Conservation (phyloP, 2,329 filamentous ascomycete genomes). For the Setomelanomma holmii region DNA sequence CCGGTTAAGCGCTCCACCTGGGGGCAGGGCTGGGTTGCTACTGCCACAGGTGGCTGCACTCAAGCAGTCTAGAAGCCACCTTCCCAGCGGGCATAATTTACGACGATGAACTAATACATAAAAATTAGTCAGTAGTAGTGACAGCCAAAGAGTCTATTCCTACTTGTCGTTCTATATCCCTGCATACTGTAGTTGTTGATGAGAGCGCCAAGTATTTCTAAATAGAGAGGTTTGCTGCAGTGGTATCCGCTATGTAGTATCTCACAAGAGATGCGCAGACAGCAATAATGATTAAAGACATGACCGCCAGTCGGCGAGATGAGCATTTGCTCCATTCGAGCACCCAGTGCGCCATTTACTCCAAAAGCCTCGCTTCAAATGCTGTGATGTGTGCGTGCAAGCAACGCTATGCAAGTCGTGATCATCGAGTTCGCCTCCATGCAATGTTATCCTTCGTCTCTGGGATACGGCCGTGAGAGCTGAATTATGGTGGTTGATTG, state of each 20-base stretch:
- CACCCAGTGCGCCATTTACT: slow-evolving; percentile 11
- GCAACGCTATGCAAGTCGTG: slow-evolving; percentile 49
- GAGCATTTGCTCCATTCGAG: background rate
- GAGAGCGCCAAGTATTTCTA: too few species aligned
- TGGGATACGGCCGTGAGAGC: slow-evolving; percentile 15
- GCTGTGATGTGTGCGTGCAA: slow-evolving; percentile 31
- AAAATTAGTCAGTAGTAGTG: too few species aligned
- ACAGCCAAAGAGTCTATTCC: background rate
- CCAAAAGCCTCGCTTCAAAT: slow-evolving; percentile 24
- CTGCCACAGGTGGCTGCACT: too few species aligned
- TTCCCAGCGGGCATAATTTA: too few species aligned
- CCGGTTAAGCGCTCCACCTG: too few species aligned
- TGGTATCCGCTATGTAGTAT: background rate
- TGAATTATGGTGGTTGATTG: slow-evolving; percentile 5
- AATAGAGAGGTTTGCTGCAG: background rate
- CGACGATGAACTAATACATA: too few species aligned
- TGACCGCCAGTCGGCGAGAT: slow-evolving; percentile 17
- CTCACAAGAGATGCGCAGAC: background rate
- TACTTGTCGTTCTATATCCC: background rate
- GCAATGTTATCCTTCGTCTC: slow-evolving; percentile 20
- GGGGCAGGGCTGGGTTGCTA: too few species aligned
- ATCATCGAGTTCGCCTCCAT: slow-evolving; percentile 33
- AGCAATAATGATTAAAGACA: slow-evolving; percentile 10
- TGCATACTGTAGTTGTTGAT: too few species aligned
- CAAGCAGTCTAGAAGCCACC: too few species aligned